Percentiles rank a stretch among this genome's conserved stretches.
These are phyloP conservation scores for Anthracocystis walkeri DNA, from an alignment of 1,284 basidiomycete species.

Conservation along the genomic window DNA sequence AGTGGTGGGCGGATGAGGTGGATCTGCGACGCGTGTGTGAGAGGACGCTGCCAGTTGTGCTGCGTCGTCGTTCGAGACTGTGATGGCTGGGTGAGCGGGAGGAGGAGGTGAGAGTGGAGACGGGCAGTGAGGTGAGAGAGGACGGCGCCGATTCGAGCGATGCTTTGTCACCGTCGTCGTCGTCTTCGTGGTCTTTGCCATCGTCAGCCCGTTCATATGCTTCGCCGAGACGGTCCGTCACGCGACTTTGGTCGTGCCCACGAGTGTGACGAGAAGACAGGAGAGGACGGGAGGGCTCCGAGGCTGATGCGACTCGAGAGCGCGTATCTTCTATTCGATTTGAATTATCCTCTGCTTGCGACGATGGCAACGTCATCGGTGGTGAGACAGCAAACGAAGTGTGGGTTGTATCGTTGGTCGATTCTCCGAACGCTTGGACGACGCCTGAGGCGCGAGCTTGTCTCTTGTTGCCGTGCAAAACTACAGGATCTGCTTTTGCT, in stretches of 20 bases:
- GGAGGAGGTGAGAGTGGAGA: conserved; percentile 41
- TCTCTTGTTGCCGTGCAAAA: conserved; percentile 47
- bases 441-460: conserved; percentile 32
- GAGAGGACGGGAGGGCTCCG: conserved; percentile 21
- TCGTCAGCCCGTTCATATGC: not conserved
- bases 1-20: conserved; percentile 1
- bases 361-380: not conserved
- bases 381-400: conserved; percentile 16
- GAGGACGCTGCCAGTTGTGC: conserved; percentile 8
- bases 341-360: not conserved
- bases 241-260: not conserved
- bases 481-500: conserved; percentile 32
- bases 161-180: conserved; percentile 27
- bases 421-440: not conserved
- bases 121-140: conserved; percentile 46
- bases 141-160: conserved; percentile 42
- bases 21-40: conserved; percentile 13
- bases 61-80: conserved; percentile 35
- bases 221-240: not conserved
- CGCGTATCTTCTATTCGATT: not conserved
- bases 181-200: not conserved
- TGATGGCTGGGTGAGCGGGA: conserved; percentile 29
- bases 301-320: conserved; percentile 12
- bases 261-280: conserved; percentile 14
- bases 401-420: not conserved